These are phyloP conservation scores for Colletotrichum orchidophilum DNA, from an alignment of 2,329 filamentous ascomycete species.

Conservation along the genomic window DNA sequence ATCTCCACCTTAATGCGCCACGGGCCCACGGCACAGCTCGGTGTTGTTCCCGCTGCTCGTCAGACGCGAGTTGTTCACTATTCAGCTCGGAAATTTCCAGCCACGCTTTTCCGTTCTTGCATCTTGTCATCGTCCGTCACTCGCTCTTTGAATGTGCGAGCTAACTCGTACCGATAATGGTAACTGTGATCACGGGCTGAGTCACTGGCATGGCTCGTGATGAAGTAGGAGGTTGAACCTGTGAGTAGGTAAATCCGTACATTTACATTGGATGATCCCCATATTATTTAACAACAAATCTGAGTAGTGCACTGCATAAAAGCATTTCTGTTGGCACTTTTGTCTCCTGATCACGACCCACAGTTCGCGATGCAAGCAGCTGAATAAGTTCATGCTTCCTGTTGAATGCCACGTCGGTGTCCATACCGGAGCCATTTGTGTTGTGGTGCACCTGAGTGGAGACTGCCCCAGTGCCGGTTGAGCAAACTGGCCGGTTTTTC, in stretches of 20 bases:
- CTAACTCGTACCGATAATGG: not conserved
- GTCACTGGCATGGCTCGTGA: too few relatives aligned
- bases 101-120: not conserved
- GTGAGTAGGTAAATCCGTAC: too few relatives aligned
- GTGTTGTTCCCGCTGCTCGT: constrained; percentile 8
- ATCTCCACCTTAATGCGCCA: not conserved
- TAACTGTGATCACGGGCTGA: too few relatives aligned
- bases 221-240: too few relatives aligned
- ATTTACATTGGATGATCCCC: too few relatives aligned
- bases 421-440: not conserved
- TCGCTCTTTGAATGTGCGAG: not conserved
- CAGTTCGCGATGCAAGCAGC: too few relatives aligned
- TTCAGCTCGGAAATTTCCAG: not conserved
- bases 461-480: not conserved
- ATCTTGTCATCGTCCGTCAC: not conserved
- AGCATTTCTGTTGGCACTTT: too few relatives aligned
- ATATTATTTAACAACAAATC: too few relatives aligned
- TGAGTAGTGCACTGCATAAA: too few relatives aligned
- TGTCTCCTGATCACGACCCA: too few relatives aligned
- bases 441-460: not conserved
- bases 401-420: not conserved
- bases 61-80: not conserved
- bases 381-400: not conserved
- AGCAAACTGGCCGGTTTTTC: too few relatives aligned
- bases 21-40: not conserved